Evolutionary conservation across 768 basidiomycete genomes (phyloP).

Genomic region (Leccinum arenicola): DNA sequence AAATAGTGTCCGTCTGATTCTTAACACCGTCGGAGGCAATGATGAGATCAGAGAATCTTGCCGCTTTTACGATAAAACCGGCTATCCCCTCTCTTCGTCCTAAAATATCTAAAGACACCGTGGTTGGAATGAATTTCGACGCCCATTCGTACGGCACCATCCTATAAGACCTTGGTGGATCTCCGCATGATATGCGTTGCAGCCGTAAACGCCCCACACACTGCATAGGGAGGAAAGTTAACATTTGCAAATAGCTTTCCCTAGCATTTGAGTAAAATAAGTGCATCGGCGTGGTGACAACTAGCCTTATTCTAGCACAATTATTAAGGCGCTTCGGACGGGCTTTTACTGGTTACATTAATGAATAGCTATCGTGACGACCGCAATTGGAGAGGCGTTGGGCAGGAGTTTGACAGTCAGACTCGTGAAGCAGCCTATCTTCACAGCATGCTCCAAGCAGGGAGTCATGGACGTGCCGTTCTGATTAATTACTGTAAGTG

Average conservation of each 20-base stretch:
- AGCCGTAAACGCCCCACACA: conserved; percentile 17
- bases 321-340: conserved; percentile 10
- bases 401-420: conserved; percentile 18
- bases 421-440: conserved; percentile 1
- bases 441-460: neutral
- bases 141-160: conserved; percentile 20
- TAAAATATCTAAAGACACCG: conserved; percentile 20
- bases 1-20: conserved; percentile 12
- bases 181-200: conserved; percentile 29
- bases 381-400: conserved; percentile 23
- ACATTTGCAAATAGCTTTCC: conserved; percentile 20
- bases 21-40: conserved; percentile 28
- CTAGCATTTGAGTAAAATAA: conserved; percentile 20
- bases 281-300: conserved; percentile 16
- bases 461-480: conserved; percentile 6
- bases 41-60: conserved; percentile 17
- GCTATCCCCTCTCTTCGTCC: conserved; percentile 8
- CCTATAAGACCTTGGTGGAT: conserved; percentile 19
- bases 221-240: conserved; percentile 7
- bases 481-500: conserved; percentile 7
- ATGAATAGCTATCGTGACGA: conserved; percentile 16
- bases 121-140: conserved; percentile 19
- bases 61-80: conserved; percentile 16
- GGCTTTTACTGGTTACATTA: conserved; percentile 14
- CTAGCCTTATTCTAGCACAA: conserved; percentile 22